Base-by-base conservation (phyloP, 129 eudicot species). In the Chrysanthemum seticuspe region DNA sequence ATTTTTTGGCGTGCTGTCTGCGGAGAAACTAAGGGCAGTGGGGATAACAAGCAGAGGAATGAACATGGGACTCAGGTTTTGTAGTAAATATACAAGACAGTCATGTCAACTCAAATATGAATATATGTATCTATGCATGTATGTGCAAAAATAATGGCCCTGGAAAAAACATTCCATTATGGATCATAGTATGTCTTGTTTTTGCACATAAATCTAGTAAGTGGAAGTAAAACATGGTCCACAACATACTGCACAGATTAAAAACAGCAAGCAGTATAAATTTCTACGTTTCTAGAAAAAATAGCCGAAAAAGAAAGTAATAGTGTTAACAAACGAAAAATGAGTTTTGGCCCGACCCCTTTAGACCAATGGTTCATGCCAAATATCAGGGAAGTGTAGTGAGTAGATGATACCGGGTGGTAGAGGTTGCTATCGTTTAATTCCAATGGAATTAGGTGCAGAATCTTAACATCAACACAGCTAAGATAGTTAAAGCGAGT, bases 401-500 rank as follows among this genome's bases (percentile, higher is more conserved):
- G 44, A 36, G 44, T 36, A 36, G 7, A 36, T 36, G 44, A 36
- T 6, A 36, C 44, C 9, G 44, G 44, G 44, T 6, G 8, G 9
- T 36, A 40, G 10, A 7, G 47, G 47, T 7, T 40, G 47, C 10
- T 6, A 40, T 7, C 47, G 47, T 40, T 7, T 40, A 40, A 0
- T 36, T 6, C 9, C 10, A 36, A 36, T 6, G 45, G 45, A 36
- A 36, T 36, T 36, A 36, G 45, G 45, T 36, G 45, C 45, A 36
- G 1, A 36, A 36, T 6, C 45, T 36, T 40, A 40, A 55, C 73
- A 64, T 78, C 82, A 63, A 44, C 49, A 78, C 77, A 78, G 72
- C 82, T 78, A 72, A 71, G 40, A 68, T 61, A 71, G 63, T 78
- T 72, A 78, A 78, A 47, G 74, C 82, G 44, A 55, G 82, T 65